Evolutionary conservation across 176 grass and related monocot species (phyloP).

Genomic region (Bonia amplexicaulis): DNA sequence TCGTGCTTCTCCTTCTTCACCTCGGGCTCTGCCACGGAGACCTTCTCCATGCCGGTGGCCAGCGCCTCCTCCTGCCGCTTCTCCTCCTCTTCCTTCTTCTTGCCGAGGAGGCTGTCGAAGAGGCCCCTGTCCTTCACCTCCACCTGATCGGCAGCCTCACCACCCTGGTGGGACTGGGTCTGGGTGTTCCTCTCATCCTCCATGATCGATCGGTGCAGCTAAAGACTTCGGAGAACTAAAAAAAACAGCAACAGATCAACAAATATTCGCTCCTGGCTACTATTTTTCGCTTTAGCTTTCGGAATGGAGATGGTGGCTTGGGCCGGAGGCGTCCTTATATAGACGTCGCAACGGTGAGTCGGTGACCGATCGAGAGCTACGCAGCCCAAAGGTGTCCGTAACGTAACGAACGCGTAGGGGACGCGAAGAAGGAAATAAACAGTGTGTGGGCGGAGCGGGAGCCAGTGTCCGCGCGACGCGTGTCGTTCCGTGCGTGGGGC

Average conservation of each 20-base stretch:
- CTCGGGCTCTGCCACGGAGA: conserved; percentile 52
- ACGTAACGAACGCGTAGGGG: conserved; percentile 11
- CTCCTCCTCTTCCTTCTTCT: conserved; percentile 49
- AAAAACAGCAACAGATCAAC: neutral
- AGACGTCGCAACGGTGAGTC: neutral
- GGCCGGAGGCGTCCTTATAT: conserved; percentile 26
- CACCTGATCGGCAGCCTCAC: conserved; percentile 23
- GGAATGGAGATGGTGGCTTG: neutral
- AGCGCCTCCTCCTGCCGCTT: conserved; percentile 46
- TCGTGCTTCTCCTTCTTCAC: conserved; percentile 21
- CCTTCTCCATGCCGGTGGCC: conserved; percentile 47
- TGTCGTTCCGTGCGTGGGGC: conserved; percentile 1
- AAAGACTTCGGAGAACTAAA: neutral
- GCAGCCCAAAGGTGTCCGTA: neutral
- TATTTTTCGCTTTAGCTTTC: conserved; percentile 20
- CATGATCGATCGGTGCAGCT: conserved; percentile 28
- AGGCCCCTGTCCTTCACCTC: conserved; percentile 72
- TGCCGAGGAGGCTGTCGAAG: conserved; percentile 53
- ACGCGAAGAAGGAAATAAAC: conserved; percentile 33
- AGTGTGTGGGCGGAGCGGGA: neutral
- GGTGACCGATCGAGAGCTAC: neutral
- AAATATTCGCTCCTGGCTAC: conserved; percentile 10
- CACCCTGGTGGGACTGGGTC: conserved; percentile 31
- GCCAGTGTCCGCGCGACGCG: neutral
- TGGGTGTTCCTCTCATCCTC: conserved; percentile 66